phyloP scores from a whole-genome alignment of 208 protist genomes.

The Trypanosoma avium region DNA sequence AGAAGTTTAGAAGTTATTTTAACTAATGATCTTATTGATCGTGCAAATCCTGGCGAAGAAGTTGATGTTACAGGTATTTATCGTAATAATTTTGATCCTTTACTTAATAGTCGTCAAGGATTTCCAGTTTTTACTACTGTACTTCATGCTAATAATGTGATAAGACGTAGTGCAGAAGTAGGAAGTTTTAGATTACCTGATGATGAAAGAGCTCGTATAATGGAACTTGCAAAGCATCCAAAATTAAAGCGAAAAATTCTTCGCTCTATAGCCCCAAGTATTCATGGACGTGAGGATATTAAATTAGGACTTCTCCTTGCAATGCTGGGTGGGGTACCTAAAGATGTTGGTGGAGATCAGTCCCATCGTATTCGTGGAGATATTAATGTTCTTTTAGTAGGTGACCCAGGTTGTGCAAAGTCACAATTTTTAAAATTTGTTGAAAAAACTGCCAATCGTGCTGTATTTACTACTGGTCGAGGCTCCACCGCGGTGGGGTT shows the following conservation, averaged over 20 bases:
- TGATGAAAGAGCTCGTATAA: conserved; percentile 78
- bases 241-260: conserved; percentile 92
- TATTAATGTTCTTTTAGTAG: conserved; percentile 99
- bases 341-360: conserved; percentile 92
- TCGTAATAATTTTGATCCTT: conserved; percentile 97
- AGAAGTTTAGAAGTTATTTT: conserved; percentile 98
- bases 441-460: conserved; percentile 97
- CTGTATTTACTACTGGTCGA: conserved; percentile 99
- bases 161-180: conserved; percentile 89
- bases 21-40: conserved; percentile 98
- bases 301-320: conserved; percentile 97
- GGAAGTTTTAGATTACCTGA: conserved; percentile 85
- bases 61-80: conserved; percentile 98
- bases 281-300: conserved; percentile 99
- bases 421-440: conserved; percentile 99
- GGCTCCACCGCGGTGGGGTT: conserved; percentile 98
- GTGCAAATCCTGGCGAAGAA: conserved; percentile 97
- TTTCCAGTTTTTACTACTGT: conserved; percentile 99
- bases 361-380: conserved; percentile 98
- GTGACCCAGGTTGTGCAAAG: conserved; percentile 98
- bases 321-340: conserved; percentile 97
- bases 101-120: conserved; percentile 97
- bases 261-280: conserved; percentile 98
- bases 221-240: conserved; percentile 92
- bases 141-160: conserved; percentile 97